Percentiles rank a stretch among this genome's conserved stretches.
phyloP scores from a whole-genome alignment of 2,329 filamentous ascomycete species.

The Calonectria hongkongensis region DNA sequence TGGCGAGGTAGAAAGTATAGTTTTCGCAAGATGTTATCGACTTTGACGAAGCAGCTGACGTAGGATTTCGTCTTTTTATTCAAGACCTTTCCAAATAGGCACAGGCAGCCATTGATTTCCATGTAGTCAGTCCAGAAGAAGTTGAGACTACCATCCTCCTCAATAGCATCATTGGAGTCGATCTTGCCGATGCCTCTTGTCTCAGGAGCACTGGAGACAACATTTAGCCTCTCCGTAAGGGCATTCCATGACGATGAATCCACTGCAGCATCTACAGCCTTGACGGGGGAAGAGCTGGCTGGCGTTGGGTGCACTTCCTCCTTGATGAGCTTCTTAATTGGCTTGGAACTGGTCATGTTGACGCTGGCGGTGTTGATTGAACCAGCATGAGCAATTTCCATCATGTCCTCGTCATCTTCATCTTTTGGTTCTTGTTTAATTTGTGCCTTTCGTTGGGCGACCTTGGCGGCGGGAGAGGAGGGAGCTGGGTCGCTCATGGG shows the following conservation, averaged over 20 bases:
- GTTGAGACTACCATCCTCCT: constrained; percentile 91
- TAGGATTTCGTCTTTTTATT: constrained; percentile 88
- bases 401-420: constrained; percentile 86
- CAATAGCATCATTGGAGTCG: constrained; percentile 88
- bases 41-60: constrained; percentile 95
- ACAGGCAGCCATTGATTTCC: constrained; percentile 92
- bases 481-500: constrained; percentile 90
- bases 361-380: constrained; percentile 81
- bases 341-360: constrained; percentile 87
- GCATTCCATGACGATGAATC: constrained; percentile 93
- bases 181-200: constrained; percentile 84
- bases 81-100: constrained; percentile 95
- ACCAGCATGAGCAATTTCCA: constrained; percentile 89
- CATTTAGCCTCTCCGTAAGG: constrained; percentile 89
- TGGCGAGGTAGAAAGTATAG: constrained; percentile 93
- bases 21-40: constrained; percentile 95
- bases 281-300: constrained; percentile 84
- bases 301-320: constrained; percentile 80
- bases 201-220: constrained; percentile 85
- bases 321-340: constrained; percentile 83
- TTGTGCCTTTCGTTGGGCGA: constrained; percentile 81
- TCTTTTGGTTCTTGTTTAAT: constrained; percentile 72
- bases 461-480: constrained; percentile 90
- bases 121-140: constrained; percentile 99
- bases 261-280: constrained; percentile 75